Evolutionary conservation across 345 rosid species (phyloP), one percentile per base, ranked within the genome.

Genomic region (Clausena lansium): DNA sequence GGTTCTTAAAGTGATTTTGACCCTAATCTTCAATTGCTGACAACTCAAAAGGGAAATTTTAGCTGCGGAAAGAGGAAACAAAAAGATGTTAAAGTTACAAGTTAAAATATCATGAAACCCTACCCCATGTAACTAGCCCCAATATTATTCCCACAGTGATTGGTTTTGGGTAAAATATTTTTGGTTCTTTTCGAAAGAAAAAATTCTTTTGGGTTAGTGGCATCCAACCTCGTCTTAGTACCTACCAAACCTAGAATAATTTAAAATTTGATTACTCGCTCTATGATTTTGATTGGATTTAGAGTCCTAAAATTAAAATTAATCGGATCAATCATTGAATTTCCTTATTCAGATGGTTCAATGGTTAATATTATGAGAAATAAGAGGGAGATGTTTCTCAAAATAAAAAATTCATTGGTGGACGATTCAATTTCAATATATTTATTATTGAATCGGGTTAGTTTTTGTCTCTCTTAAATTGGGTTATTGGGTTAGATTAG

Each of bases 41-140:
- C 90, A 87, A 76, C 86, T 84, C 87, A 84, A 84, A 88, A 85
- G 87, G 50, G 14, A 7, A 45, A 24, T 9, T 70, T 54, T 62
- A 77, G 79, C 70, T 38, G 32, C 81, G 5, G 55, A 70, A 78
- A 77, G 73, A 70, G n/a, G 81, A 39, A 70, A 54, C 50, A 61
- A 76, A 77, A 66, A 76, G 60, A 50, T 28, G 27, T 4, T 33
- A 64, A 52, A 62, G 41, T 61, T 68, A n/a, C 45, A 63, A 57
- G n/a, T 27, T 65, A 64, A 25, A 22, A 73, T 70, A 38, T 33
- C 55, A 41, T 41, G 22, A 9, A 63, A 73, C 24, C 9, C 62
- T 52, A 50, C 70, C 78, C 77, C 57, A 39, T 30, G 50, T 71
- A 76, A 69, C 57, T 67, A 64, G 19, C 68, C 65, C 68, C 41